These are phyloP conservation scores for Phaeosphaeria sp. DNA, from an alignment of 2,329 filamentous ascomycete species.

Conservation along the genomic window DNA sequence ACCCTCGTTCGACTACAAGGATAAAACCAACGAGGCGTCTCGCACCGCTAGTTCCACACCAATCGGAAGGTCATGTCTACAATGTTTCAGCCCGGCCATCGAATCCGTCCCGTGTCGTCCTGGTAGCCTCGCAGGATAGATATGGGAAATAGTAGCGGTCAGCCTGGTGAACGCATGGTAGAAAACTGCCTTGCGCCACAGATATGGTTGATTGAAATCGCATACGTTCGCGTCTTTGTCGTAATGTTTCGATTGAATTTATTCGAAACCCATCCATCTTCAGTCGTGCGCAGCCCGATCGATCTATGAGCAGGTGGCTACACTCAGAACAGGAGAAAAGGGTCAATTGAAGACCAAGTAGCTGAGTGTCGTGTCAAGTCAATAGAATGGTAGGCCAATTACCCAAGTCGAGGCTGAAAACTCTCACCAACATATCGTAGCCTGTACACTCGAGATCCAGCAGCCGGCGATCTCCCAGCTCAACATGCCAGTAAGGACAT, in stretches of 20 bases:
- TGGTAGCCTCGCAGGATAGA: not conserved
- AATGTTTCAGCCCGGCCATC: not conserved
- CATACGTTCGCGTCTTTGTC: not conserved
- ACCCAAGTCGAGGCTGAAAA: not conserved
- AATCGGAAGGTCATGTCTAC: not conserved
- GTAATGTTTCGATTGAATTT: not conserved
- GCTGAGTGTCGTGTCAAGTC: not conserved
- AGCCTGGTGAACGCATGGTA: not conserved
- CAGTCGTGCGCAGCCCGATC: not conserved
- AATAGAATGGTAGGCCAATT: not conserved
- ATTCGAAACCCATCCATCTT: not conserved
- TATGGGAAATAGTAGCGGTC: not conserved
- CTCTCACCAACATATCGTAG: not conserved
- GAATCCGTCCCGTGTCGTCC: not conserved
- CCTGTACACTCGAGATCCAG: not conserved
- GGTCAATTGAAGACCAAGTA: no score
- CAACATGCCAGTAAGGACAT: not conserved
- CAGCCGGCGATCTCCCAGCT: not conserved
- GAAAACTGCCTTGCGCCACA: constrained; percentile 2
- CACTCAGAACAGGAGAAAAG: not conserved
- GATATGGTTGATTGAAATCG: not conserved
- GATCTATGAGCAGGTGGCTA: not conserved
- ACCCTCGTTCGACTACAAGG: no score
- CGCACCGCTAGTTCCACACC: no score
- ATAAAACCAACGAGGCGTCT: not conserved